Evolutionary conservation across 441 rosid genomes (phyloP), one percentile per base, ranked within the genome.

Genomic region (Arabidopsis lyrata): DNA sequence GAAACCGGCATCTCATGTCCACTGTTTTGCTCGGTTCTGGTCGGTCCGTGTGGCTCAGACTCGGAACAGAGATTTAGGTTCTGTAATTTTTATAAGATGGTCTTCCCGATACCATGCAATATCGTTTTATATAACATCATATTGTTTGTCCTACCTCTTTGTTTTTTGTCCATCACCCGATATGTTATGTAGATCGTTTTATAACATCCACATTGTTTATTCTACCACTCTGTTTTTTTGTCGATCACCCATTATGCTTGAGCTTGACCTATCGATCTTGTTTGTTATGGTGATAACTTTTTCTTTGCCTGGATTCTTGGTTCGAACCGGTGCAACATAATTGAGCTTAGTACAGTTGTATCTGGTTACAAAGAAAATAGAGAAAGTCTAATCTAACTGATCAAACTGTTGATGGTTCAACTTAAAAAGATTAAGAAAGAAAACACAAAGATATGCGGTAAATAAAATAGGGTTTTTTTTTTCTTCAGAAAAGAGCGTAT

Each of bases 1-100:
- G 69, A 77, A 65, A 41, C 27, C 11, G 20, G 41, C 58, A 44
- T 61, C 15, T 3, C 16, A 41, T 32, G 16, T 22, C 15, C 22
- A 52, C 22, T 62, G 70, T 61, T 74, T 50, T 52, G 68, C 41
- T 67, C 57, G 48, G 56, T 63, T 18, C 16, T 22, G 31, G 7
- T 70, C 27, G 57, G 74, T 70, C 27, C 48, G 74, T 70, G 59
- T 59, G 39, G 20, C 41, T 36, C 70, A 62, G 50, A 45, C 16
- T 31, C 1, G 50, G 69, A 68, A 24, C 62, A 44, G 50, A 14
- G 20, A 52, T 41, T 42, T 54, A 54, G 64, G 63, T 39, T 63
- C 32, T 69, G 70, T 75, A 44, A 67, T 53, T 22, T 16, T 34
- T 35, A 18, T 62, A 27, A 34, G 39, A 68, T 59, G 56, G 20